A percentile compares a stretch with the other conserved stretches of the same genome.
phyloP scores from a whole-genome alignment of 2,329 filamentous ascomycete species.

The Alternaria sp. region DNA sequence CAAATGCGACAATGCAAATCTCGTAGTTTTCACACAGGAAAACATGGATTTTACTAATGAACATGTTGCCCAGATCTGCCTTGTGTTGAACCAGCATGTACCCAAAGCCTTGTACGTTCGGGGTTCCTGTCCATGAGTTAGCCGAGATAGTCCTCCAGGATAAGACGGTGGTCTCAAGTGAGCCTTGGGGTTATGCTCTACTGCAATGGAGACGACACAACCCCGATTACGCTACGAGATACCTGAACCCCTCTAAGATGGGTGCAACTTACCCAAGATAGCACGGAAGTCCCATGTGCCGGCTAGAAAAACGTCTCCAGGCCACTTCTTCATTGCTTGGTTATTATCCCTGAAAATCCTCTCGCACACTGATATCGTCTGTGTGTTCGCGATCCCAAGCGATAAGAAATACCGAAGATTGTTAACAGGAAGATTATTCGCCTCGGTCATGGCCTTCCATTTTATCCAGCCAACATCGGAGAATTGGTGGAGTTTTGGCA shows the following conservation, averaged over 20 bases:
- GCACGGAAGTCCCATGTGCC: slow-evolving; percentile 17
- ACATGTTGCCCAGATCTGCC: slow-evolving; percentile 21
- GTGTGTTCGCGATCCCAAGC: slow-evolving; percentile 18
- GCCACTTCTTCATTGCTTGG: slow-evolving; percentile 16
- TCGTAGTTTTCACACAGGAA: slow-evolving; percentile 14
- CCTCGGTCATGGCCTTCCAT: slow-evolving; percentile 12
- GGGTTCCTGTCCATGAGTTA: slow-evolving; percentile 12
- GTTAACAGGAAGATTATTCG: slow-evolving; percentile 5
- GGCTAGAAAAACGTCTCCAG: slow-evolving; percentile 22
- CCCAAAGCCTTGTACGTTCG: slow-evolving; percentile 25
- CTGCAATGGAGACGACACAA: background rate
- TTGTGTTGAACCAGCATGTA: slow-evolving; percentile 31
- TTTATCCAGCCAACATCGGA: slow-evolving; percentile 26
- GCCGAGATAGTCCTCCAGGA: background rate
- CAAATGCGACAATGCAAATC: slow-evolving; percentile 20
- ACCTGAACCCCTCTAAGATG: background rate
- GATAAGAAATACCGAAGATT: slow-evolving; percentile 23
- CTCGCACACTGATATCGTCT: slow-evolving; percentile 18
- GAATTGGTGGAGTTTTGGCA: slow-evolving; percentile 22
- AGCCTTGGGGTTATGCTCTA: background rate
- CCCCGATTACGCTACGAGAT: background rate
- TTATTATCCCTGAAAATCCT: slow-evolving; percentile 11
- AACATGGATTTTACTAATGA: slow-evolving; percentile 21
- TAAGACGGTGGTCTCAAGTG: background rate
- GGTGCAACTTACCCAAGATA: slow-evolving; percentile 18